Evolutionary conservation across 2,329 filamentous ascomycete genomes (phyloP).

Genomic region (Neoascochyta sp.): DNA sequence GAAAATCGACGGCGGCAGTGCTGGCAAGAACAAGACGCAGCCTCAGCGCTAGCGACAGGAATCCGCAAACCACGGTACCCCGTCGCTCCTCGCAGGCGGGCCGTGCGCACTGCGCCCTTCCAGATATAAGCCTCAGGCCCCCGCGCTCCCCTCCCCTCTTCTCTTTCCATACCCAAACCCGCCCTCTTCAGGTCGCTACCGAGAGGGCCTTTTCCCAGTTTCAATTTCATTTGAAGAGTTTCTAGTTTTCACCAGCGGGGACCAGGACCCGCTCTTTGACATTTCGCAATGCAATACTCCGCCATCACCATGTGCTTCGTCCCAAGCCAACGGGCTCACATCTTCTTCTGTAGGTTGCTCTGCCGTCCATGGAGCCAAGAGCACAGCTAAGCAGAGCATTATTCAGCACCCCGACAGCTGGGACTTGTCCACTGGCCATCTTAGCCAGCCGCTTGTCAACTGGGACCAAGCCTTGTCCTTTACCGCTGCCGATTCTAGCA

Average conservation of each 20-base stretch:
- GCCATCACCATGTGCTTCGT: conserved; percentile 18
- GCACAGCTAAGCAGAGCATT: no score
- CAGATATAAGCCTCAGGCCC: conserved; percentile 21
- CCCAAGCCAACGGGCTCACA: conserved; percentile 13
- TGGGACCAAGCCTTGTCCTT: conserved; percentile 29
- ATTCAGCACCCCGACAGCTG: conserved; percentile 20
- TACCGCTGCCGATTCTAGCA: conserved; percentile 19
- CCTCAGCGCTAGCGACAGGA: no score
- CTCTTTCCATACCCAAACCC: conserved; percentile 20
- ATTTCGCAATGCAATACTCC: conserved; percentile 32
- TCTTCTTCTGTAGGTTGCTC: conserved; percentile 20
- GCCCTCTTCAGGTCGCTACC: conserved; percentile 31
- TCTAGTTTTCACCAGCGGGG: conserved; percentile 37
- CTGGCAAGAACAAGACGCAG: no score
- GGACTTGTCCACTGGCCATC: conserved; percentile 18
- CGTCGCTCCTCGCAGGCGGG: no score
- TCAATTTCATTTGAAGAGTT: conserved; percentile 39
- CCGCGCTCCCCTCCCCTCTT: conserved; percentile 15
- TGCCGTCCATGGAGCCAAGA: neutral
- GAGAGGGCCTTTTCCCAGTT: conserved; percentile 31
- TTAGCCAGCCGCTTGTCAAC: conserved; percentile 23
- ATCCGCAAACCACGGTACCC: no score
- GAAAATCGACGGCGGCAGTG: no score
- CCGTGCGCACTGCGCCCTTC: no score
- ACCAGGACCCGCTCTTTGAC: conserved; percentile 30